Conservation (phyloP, 768 basidiomycete species). For the Phallus indusiatus region DNA sequence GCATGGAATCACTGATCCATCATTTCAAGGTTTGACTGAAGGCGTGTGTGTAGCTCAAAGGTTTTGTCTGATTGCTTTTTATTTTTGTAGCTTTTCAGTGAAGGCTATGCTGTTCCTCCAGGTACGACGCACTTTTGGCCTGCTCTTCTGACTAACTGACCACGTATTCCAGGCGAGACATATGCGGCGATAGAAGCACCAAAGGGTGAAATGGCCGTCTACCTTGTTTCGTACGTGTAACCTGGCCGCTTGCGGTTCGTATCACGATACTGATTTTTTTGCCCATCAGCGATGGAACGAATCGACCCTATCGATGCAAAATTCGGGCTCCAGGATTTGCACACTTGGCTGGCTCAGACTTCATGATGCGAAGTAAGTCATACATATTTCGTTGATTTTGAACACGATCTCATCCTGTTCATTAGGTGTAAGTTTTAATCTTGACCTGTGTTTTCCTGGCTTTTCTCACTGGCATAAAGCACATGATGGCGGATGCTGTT, state of each 20-base stretch:
- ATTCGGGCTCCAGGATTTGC: slow-evolving; percentile 96
- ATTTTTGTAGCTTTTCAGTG: slow-evolving; percentile 69
- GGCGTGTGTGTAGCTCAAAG: not conserved
- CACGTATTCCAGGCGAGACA: slow-evolving; percentile 47
- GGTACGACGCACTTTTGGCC: slow-evolving; percentile 25
- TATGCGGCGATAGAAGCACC: slow-evolving; percentile 98
- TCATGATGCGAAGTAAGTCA: slow-evolving; percentile 89
- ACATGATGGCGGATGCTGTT: slow-evolving; percentile 90
- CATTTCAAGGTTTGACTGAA: slow-evolving; percentile 75
- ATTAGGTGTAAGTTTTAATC: slow-evolving; percentile 31
- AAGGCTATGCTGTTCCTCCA: slow-evolving; percentile 93
- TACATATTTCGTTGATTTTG: slow-evolving; percentile 6
- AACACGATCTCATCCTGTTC: slow-evolving; percentile 6
- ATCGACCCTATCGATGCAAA: slow-evolving; percentile 93
- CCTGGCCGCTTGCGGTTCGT: not conserved
- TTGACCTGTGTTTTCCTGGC: not conserved
- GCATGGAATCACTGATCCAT: slow-evolving; percentile 96
- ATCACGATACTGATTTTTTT: not conserved
- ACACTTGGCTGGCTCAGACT: slow-evolving; percentile 91
- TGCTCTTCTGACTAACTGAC: not conserved
- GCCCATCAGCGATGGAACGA: slow-evolving; percentile 72
- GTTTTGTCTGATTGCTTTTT: not conserved
- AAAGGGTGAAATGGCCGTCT: slow-evolving; percentile 98
- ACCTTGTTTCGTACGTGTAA: slow-evolving; percentile 77
- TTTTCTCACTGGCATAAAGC: slow-evolving; percentile 33